Evolutionary conservation across 2,329 filamentous ascomycete species (phyloP), one percentile per base, ranked within the genome.

Genomic region (Xylariales sp.): DNA sequence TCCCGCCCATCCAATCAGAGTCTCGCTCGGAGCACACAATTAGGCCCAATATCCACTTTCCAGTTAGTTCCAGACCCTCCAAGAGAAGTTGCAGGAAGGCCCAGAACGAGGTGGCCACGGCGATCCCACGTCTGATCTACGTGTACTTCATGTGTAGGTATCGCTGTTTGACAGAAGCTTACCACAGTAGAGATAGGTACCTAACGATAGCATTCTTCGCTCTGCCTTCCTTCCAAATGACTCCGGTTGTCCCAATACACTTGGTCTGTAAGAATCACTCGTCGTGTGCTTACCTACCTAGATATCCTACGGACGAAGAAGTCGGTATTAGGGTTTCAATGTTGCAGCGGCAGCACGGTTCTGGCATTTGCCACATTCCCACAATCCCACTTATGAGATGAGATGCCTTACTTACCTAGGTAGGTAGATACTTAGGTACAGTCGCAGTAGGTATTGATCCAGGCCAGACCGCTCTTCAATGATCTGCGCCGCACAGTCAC

Each of bases 21-120:
- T 3, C 18, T 5, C 4, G 20, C 14, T 27, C 25, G 29, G 18
- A 24, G 9, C 38, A 40, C 28, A 28, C 38, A 24, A 20, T 16
- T 11, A 40, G 38, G 20, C n/a, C 18, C 38, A 31, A 31, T 22
- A 24, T 33, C 28, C 38, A 40, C 28, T 40, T 33, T 19, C 28
- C 29, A 27, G 8, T n/a, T 27, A 33, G 29, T 33, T 18, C 16
- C 21, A 33, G 38, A 20, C 3, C 28, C 9, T 7, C 29, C 29
- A 7, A 10, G n/a, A 15, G 27, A 27, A 18, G 8, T n/a, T 27
- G n/a, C n/a, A n/a, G 18, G 36, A 16, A 27, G 36, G 36, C 22
- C 36, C 36, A 39, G 36, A 39, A 29, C 36, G 3, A 16, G 24
- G 16, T 19, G 16, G 36, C 25, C 36, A 16, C 14, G 32, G 32